Percentiles rank a stretch among this genome's conserved stretches.
phyloP scores from a whole-genome alignment of 495 filamentous ascomycete genomes.

The Talaromyces stipitatus region DNA sequence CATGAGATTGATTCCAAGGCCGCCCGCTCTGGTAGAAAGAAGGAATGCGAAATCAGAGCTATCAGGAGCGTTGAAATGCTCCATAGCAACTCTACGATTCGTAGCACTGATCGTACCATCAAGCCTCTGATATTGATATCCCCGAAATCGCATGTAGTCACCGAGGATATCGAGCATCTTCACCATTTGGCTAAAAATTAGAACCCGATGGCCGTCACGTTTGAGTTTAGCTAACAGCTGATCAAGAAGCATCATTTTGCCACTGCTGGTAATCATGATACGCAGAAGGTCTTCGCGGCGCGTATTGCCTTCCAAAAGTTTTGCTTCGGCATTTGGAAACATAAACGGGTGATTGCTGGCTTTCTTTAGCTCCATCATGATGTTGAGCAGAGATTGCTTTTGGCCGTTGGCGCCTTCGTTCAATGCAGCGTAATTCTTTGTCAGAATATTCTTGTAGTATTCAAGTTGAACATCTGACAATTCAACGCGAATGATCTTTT shows the following conservation, averaged over 20 bases:
- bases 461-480: constrained; percentile 92
- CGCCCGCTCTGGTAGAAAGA: constrained; percentile 89
- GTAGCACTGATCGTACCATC: constrained; percentile 89
- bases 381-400: constrained; percentile 93
- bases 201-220: constrained; percentile 83
- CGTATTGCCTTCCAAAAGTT: constrained; percentile 65
- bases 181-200: constrained; percentile 99
- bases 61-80: constrained; percentile 92
- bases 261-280: constrained; percentile 87
- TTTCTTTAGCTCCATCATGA: constrained; percentile 99
- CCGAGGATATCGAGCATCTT: constrained; percentile 95
- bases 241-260: constrained; percentile 98
- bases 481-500: constrained; percentile 97
- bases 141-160: constrained; percentile 83
- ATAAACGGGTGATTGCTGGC: constrained; percentile 98
- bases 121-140: constrained; percentile 85
- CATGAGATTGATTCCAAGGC: constrained; percentile 97
- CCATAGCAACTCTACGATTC: constrained; percentile 82
- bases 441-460: constrained; percentile 98
- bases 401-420: constrained; percentile 81
- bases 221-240: constrained; percentile 85
- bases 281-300: constrained; percentile 83
- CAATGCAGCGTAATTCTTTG: constrained; percentile 89
- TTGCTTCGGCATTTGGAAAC: constrained; percentile 88
- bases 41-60: constrained; percentile 96